These are phyloP conservation scores for Fraxinus pennsylvanica DNA, from an alignment of 257 asterid species.

Conservation along the genomic window DNA sequence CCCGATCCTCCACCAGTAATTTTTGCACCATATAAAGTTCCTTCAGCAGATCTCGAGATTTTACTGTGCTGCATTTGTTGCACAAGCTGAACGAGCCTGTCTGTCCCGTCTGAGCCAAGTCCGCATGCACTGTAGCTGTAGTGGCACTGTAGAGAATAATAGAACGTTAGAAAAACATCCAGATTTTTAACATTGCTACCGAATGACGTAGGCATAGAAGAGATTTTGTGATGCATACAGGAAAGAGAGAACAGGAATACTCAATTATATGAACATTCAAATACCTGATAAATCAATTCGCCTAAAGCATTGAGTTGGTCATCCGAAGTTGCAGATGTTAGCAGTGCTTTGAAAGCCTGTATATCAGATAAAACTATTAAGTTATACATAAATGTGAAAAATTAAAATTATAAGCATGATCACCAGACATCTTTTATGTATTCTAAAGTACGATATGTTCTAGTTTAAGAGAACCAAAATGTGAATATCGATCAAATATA, in stretches of 20 bases:
- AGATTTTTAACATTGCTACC: too few species aligned
- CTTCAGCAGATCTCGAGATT: conserved; percentile 59
- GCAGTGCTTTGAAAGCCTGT: conserved; percentile 91
- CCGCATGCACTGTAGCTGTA: conserved; percentile 92
- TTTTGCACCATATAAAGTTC: conserved; percentile 87
- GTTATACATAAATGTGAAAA: not conserved
- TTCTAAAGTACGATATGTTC: not conserved
- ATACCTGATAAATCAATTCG: conserved; percentile 88
- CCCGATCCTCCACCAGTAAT: conserved; percentile 99
- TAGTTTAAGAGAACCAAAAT: too few species aligned
- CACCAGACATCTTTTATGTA: not conserved
- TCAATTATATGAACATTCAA: not conserved
- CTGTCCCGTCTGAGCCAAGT: conserved; percentile 92
- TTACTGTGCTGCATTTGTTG: conserved; percentile 88
- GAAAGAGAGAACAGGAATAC: not conserved
- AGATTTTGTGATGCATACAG: too few species aligned
- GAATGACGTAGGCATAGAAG: too few species aligned
- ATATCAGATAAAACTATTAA: conserved; percentile 4
- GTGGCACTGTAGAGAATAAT: conserved; percentile 68
- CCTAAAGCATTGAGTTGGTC: conserved; percentile 85
- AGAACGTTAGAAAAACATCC: too few species aligned
- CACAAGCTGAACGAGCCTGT: conserved; percentile 79
- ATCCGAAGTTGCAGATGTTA: conserved; percentile 77
- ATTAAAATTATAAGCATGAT: too few species aligned
- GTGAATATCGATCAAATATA: too few species aligned